These are phyloP conservation scores for Kalmanozyma brasiliensis DNA, from an alignment of 1,284 basidiomycete species.

Conservation along the genomic window DNA sequence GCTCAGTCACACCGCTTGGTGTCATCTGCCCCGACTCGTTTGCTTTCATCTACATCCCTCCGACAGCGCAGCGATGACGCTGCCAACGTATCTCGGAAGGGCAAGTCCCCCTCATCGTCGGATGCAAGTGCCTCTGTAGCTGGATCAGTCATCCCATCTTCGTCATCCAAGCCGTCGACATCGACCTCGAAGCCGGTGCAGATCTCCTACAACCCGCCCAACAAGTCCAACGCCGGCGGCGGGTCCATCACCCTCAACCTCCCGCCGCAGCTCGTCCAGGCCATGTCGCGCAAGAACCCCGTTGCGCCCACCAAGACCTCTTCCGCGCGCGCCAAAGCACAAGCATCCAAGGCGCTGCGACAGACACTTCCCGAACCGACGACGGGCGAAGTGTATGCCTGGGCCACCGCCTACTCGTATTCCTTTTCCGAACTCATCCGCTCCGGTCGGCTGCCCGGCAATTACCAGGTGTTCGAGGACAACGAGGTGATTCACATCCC, in stretches of 20 bases:
- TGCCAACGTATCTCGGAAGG: not conserved
- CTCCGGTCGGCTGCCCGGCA: slow-evolving; percentile 49
- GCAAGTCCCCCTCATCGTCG: not conserved
- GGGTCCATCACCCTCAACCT: slow-evolving; percentile 48
- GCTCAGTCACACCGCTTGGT: slow-evolving; percentile 2
- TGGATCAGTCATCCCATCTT: not conserved
- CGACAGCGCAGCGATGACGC: slow-evolving; percentile 27
- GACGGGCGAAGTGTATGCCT: slow-evolving; percentile 56
- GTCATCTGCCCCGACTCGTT: slow-evolving; percentile 5
- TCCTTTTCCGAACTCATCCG: slow-evolving; percentile 54
- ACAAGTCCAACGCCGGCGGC: slow-evolving; percentile 29
- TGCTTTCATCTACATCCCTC: slow-evolving; percentile 9
- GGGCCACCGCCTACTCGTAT: slow-evolving; percentile 62
- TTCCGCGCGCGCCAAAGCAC: slow-evolving; percentile 43
- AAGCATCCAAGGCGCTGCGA: slow-evolving; percentile 42
- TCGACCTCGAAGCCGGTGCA: slow-evolving; percentile 35
- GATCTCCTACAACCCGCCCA: slow-evolving; percentile 38
- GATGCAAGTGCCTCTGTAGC: not conserved
- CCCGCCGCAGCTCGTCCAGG: slow-evolving; percentile 37
- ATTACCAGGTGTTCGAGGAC: slow-evolving; percentile 60
- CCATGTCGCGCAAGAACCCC: slow-evolving; percentile 40
- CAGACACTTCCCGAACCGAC: slow-evolving; percentile 41
- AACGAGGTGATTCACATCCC: slow-evolving; percentile 65
- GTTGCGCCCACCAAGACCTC: slow-evolving; percentile 32
- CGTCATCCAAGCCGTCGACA: slow-evolving; percentile 3